Conservation (phyloP, 2,329 filamentous ascomycete species). For the Boeremia lycopersici region DNA sequence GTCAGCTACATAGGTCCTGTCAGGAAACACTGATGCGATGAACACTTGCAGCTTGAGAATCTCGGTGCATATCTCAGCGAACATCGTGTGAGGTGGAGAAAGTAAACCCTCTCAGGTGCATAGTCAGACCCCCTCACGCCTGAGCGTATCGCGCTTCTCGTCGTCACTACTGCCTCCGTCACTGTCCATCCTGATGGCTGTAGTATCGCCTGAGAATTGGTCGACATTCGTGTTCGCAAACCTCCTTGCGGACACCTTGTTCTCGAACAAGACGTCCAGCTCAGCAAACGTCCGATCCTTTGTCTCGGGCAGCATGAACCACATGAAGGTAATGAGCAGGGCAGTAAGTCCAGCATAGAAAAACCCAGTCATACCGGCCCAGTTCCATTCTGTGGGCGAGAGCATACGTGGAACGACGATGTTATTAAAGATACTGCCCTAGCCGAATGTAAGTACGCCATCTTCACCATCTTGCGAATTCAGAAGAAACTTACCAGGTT, state of each 20-base stretch:
- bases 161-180: conserved; percentile 10
- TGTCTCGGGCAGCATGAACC: conserved; percentile 54
- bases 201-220: conserved; percentile 16
- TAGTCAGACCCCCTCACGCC: conserved; percentile 7
- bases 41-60: neutral
- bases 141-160: conserved; percentile 7
- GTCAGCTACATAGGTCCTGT: neutral
- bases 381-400: conserved; percentile 70
- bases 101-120: too few relatives aligned
- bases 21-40: neutral
- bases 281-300: conserved; percentile 47
- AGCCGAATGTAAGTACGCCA: conserved; percentile 42
- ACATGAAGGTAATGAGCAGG: conserved; percentile 72
- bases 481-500: conserved; percentile 67
- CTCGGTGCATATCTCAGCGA: neutral
- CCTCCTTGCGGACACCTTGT: conserved; percentile 21
- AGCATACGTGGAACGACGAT: conserved; percentile 69
- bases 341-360: conserved; percentile 79
- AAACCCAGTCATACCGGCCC: conserved; percentile 75
- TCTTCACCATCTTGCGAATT: conserved; percentile 81
- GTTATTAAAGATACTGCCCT: conserved; percentile 68
- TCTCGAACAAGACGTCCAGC: conserved; percentile 48
- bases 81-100: too few relatives aligned
- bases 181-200: conserved; percentile 7
- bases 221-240: conserved; percentile 17